Percentiles rank a stretch among this genome's conserved stretches.
These are phyloP conservation scores for Lathyrus sativus DNA, from an alignment of 306 rosid genomes.

Conservation along the genomic window DNA sequence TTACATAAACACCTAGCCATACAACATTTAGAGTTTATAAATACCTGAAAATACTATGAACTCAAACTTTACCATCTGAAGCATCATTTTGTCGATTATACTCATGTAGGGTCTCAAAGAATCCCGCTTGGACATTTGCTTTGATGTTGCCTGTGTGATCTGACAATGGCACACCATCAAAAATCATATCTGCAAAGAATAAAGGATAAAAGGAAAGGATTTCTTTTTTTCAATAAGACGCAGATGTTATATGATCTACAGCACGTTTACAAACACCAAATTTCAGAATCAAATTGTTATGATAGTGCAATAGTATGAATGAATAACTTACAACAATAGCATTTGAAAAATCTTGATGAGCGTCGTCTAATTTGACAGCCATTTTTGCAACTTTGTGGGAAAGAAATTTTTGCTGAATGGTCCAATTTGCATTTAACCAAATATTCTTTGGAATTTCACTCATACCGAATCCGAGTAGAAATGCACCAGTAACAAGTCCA, in stretches of 20 bases:
- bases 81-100: slow-evolving; percentile 75
- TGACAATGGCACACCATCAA: slow-evolving; percentile 57
- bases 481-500: slow-evolving; percentile 97
- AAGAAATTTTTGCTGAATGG: slow-evolving; percentile 72
- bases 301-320: background rate
- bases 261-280: slow-evolving; percentile 11
- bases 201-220: slow-evolving; percentile 36
- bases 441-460: slow-evolving; percentile 90
- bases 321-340: slow-evolving; percentile 73
- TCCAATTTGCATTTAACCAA: slow-evolving; percentile 89
- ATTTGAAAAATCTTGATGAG: slow-evolving; percentile 89
- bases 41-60: background rate
- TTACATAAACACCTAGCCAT: slow-evolving; percentile 23
- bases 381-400: slow-evolving; percentile 89
- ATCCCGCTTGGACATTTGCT: slow-evolving; percentile 97
- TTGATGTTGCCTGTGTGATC: slow-evolving; percentile 98
- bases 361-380: slow-evolving; percentile 95
- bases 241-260: slow-evolving; percentile 23
- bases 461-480: slow-evolving; percentile 96
- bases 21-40: slow-evolving; percentile 33
- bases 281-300: slow-evolving; percentile 6
- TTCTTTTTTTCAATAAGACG: slow-evolving; percentile 29
- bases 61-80: slow-evolving; percentile 63
- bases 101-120: slow-evolving; percentile 91
- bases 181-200: slow-evolving; percentile 52